These are phyloP conservation scores for Angomonas ambiguus DNA, from an alignment of 208 protist genomes.

Conservation along the genomic window DNA sequence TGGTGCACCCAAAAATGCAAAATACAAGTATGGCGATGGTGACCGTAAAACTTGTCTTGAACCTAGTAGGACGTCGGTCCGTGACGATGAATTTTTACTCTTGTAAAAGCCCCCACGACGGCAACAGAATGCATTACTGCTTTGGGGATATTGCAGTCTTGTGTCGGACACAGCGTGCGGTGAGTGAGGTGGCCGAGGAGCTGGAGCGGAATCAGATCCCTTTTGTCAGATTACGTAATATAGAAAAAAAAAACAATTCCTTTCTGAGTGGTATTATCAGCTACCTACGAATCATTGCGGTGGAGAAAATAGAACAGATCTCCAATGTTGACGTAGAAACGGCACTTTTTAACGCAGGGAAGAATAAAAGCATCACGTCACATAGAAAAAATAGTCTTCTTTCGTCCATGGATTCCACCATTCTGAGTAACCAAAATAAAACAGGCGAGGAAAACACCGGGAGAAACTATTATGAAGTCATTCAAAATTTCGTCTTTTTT, in stretches of 20 bases:
- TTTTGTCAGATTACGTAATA: constrained; percentile 32
- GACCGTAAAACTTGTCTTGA: not conserved
- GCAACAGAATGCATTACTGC: constrained; percentile 3
- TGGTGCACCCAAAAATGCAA: not conserved
- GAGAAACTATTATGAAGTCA: constrained; percentile 10
- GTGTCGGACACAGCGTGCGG: constrained; percentile 59
- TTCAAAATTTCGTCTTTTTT: constrained; percentile 8
- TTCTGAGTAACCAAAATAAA: not conserved
- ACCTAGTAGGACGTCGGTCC: not conserved
- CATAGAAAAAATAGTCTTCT: not conserved
- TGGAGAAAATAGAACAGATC: not conserved
- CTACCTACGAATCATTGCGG: not conserved
- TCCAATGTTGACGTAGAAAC: not conserved
- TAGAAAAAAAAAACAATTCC: constrained; percentile 2
- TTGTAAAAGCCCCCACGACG: not conserved
- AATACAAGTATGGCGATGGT: not conserved
- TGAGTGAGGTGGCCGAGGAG: constrained; percentile 27
- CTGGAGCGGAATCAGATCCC: constrained; percentile 51
- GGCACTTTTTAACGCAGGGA: not conserved
- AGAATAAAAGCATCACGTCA: not conserved
- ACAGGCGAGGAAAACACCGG: constrained; percentile 8
- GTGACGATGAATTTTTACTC: not conserved
- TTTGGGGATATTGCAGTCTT: constrained; percentile 80
- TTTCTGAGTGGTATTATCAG: not conserved
- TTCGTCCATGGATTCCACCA: not conserved